Percentiles rank a stretch among this genome's conserved stretches.
Evolutionary conservation across 257 asterid species (phyloP).

Genomic region (Gentiana macrophylla): DNA sequence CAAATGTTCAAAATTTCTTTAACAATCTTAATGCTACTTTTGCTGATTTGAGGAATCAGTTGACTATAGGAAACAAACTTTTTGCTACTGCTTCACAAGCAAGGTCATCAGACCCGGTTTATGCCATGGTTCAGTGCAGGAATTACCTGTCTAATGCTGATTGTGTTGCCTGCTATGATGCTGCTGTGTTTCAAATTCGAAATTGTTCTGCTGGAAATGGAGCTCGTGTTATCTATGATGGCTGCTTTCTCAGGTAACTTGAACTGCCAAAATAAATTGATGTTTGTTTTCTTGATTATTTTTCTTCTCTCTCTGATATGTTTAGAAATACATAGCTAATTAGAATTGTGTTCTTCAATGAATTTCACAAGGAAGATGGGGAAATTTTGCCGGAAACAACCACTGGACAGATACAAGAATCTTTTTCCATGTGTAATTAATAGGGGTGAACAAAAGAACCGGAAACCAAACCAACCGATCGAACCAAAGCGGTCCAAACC

Average conservation of each 20-base stretch:
- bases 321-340: too few relatives aligned
- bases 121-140: slow-evolving; percentile 70
- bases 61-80: slow-evolving; percentile 23
- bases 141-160: slow-evolving; percentile 39
- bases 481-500: too few relatives aligned
- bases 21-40: slow-evolving; percentile 51
- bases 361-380: too few relatives aligned
- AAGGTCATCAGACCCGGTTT: slow-evolving; percentile 51
- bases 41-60: slow-evolving; percentile 40
- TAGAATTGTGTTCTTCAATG: too few relatives aligned
- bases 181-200: slow-evolving; percentile 45
- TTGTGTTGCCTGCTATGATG: slow-evolving; percentile 62
- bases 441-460: too few relatives aligned
- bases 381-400: too few relatives aligned
- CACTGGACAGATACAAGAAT: too few relatives aligned
- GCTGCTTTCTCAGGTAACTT: slow-evolving; percentile 71
- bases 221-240: slow-evolving; percentile 69
- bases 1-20: slow-evolving; percentile 31
- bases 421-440: too few relatives aligned
- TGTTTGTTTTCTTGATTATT: background rate
- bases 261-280: too few relatives aligned
- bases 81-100: slow-evolving; percentile 61
- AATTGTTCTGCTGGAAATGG: slow-evolving; percentile 62
- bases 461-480: too few relatives aligned
- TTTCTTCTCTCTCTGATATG: too few relatives aligned